Evolutionary conservation across 768 basidiomycete genomes (phyloP).

Genomic region (Pholiota conissans): DNA sequence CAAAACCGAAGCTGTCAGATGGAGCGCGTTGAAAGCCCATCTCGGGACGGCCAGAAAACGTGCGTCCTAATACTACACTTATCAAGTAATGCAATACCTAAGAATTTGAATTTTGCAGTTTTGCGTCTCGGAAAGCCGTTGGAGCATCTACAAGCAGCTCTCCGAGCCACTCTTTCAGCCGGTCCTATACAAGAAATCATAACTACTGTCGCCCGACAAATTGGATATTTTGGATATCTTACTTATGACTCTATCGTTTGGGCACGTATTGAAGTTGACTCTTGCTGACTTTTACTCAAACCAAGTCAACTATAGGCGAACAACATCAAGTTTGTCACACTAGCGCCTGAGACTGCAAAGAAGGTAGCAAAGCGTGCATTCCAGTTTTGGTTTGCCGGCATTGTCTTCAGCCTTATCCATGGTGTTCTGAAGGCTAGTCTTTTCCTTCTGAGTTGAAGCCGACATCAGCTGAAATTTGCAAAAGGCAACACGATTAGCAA

Average conservation of each 20-base stretch:
- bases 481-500: conserved; percentile 61
- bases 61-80: conserved; percentile 33
- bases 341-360: conserved; percentile 60
- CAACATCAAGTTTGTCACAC: conserved; percentile 59
- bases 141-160: conserved; percentile 90
- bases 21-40: conserved; percentile 83
- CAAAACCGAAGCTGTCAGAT: conserved; percentile 70
- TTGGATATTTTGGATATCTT: conserved; percentile 89
- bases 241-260: conserved; percentile 81
- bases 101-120: conserved; percentile 47
- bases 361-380: conserved; percentile 67
- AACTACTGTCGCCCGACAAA: conserved; percentile 77
- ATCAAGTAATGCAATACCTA: neutral
- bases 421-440: conserved; percentile 62
- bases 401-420: conserved; percentile 75
- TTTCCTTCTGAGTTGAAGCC: neutral
- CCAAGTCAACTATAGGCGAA: conserved; percentile 48
- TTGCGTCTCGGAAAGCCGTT: conserved; percentile 91
- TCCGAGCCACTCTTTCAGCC: conserved; percentile 62
- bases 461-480: neutral
- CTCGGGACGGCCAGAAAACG: conserved; percentile 86
- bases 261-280: conserved; percentile 46
- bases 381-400: conserved; percentile 88
- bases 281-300: neutral
- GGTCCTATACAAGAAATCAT: conserved; percentile 69